Conservation (phyloP, 257 asterid species). For the Gardenia jasminoides region DNA sequence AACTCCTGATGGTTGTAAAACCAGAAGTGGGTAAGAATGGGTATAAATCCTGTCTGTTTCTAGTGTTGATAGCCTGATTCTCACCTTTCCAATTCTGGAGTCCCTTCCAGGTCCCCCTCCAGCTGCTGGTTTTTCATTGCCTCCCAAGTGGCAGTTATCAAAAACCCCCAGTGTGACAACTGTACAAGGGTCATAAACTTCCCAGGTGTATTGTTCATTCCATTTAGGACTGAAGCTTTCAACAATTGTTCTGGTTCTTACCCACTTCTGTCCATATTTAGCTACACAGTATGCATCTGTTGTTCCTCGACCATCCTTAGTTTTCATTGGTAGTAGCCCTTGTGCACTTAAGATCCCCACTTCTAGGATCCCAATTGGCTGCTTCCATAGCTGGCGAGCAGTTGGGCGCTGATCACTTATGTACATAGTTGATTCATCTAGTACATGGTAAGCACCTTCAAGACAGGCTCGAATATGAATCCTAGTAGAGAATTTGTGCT, state of each 20-base stretch:
- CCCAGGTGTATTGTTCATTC: slow-evolving; percentile 39
- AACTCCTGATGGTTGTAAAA: slow-evolving; percentile 26
- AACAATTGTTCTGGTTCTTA: slow-evolving; percentile 26
- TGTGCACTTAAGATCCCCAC: slow-evolving; percentile 27
- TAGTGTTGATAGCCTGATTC: slow-evolving; percentile 27
- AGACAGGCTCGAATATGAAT: slow-evolving; percentile 29
- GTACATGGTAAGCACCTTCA: slow-evolving; percentile 39
- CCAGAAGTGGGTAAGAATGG: slow-evolving; percentile 26
- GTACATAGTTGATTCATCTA: slow-evolving; percentile 30
- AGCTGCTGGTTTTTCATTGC: slow-evolving; percentile 4
- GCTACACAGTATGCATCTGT: slow-evolving; percentile 35
- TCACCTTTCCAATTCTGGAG: slow-evolving; percentile 29
- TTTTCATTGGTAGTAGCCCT: slow-evolving; percentile 28
- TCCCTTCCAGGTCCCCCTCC: slow-evolving; percentile 10
- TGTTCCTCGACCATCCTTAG: slow-evolving; percentile 25
- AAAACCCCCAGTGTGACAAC: slow-evolving; percentile 30
- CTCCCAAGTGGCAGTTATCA: slow-evolving; percentile 23
- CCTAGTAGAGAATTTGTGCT: slow-evolving; percentile 22
- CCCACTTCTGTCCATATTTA: slow-evolving; percentile 33
- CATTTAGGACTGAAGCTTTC: slow-evolving; percentile 27
- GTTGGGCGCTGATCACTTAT: slow-evolving; percentile 34
- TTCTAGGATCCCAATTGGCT: slow-evolving; percentile 29
- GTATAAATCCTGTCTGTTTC: slow-evolving; percentile 27
- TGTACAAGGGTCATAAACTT: slow-evolving; percentile 34
- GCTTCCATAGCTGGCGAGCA: slow-evolving; percentile 32